Percentiles rank a stretch among this genome's conserved stretches.
Conservation (phyloP, 2,329 filamentous ascomycete genomes). For the Ophiostoma ulmi region DNA sequence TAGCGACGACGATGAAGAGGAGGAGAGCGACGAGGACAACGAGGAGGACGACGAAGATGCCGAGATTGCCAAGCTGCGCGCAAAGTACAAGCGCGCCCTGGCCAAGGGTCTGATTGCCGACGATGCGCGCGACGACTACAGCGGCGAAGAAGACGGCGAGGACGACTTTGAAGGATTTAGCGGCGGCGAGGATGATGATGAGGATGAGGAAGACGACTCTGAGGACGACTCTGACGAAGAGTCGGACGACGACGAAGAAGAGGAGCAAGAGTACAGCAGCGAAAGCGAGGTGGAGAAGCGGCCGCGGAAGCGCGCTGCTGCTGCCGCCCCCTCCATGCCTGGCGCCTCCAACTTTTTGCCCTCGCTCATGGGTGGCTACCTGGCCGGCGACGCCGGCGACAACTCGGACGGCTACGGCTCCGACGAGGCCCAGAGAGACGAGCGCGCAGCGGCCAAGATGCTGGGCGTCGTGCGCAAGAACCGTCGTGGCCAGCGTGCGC, state of each 20-base stretch:
- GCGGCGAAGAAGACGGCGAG: constrained; percentile 16
- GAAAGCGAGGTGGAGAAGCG: constrained; percentile 19
- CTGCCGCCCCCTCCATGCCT: not conserved
- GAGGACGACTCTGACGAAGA: constrained; percentile 25
- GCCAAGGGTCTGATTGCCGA: constrained; percentile 35
- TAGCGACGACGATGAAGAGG: constrained; percentile 25
- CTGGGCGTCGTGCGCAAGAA: constrained; percentile 62
- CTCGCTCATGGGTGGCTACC: constrained; percentile 72
- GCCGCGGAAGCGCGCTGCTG: constrained; percentile 20
- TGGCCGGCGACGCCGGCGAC: constrained; percentile 71
- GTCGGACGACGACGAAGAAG: constrained; percentile 19
- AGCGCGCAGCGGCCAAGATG: constrained; percentile 45
- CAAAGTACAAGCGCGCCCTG: constrained; percentile 19
- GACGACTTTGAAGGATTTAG: constrained; percentile 27
- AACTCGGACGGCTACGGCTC: constrained; percentile 63
- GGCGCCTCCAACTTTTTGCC: constrained; percentile 61
- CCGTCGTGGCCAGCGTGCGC: constrained; percentile 64
- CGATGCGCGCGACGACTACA: constrained; percentile 29
- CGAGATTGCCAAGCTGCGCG: constrained; percentile 21
- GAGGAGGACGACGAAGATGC: constrained; percentile 15
- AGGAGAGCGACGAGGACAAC: not conserved
- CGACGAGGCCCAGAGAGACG: constrained; percentile 38
- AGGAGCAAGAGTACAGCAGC: constrained; percentile 22
- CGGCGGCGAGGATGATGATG: constrained; percentile 27
- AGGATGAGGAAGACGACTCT: constrained; percentile 27